Percentiles rank a stretch among this genome's conserved stretches.
These are phyloP conservation scores for Suhomyces sp. DNA, from an alignment of 805 yeast species.

Conservation along the genomic window DNA sequence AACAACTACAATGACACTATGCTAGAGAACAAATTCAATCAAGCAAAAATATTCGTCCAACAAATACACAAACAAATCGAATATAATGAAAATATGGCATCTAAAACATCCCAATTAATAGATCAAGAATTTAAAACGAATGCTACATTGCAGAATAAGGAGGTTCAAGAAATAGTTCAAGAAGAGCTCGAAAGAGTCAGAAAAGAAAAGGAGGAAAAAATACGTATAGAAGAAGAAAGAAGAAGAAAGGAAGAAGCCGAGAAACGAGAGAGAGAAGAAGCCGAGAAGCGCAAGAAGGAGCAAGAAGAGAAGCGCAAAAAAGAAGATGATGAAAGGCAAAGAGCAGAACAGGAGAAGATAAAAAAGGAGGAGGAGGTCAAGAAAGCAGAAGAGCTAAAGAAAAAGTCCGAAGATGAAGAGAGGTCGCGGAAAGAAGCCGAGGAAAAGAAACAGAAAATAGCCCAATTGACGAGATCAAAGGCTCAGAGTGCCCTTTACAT, in stretches of 20 bases:
- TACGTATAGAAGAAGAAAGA: slow-evolving; percentile 7
- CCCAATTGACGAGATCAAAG: slow-evolving; percentile 11
- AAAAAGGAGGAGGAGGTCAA: slow-evolving; percentile 7
- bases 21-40: background rate
- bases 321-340: slow-evolving; percentile 4
- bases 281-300: slow-evolving; percentile 20
- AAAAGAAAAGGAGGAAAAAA: slow-evolving; percentile 8
- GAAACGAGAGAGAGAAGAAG: slow-evolving; percentile 10
- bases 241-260: slow-evolving; percentile 8
- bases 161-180: background rate
- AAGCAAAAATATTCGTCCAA: background rate
- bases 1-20: background rate
- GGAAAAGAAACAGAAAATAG: slow-evolving; percentile 1
- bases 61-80: slow-evolving; percentile 3
- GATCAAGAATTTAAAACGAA: slow-evolving; percentile 18
- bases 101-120: slow-evolving; percentile 20
- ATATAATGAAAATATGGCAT: slow-evolving; percentile 17
- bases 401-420: slow-evolving; percentile 14
- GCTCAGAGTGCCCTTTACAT: slow-evolving; percentile 26
- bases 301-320: slow-evolving; percentile 13
- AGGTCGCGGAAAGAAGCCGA: slow-evolving; percentile 18
- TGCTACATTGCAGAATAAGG: slow-evolving; percentile 8
- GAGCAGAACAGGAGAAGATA: slow-evolving; percentile 1
- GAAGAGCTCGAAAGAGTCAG: slow-evolving; percentile 2
- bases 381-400: slow-evolving; percentile 7